These are phyloP conservation scores for Cucurbitaria berberidis DNA, from an alignment of 2,329 filamentous ascomycete genomes.

Conservation along the genomic window DNA sequence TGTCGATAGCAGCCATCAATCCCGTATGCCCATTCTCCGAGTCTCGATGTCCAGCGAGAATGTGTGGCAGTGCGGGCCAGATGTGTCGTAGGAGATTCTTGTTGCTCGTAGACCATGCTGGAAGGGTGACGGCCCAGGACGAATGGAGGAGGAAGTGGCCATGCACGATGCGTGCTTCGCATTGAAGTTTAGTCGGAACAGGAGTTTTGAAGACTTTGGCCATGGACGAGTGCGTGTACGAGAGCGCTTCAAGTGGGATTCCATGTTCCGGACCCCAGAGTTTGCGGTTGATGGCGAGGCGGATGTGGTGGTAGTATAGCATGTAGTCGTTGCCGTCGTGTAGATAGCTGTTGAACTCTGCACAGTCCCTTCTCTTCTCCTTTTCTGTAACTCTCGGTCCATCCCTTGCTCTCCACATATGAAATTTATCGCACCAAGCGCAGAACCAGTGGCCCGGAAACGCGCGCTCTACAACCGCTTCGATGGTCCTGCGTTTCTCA, in stretches of 20 bases:
- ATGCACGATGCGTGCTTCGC: slow-evolving; percentile 20
- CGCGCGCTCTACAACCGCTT: slow-evolving; percentile 39
- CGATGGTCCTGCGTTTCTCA: slow-evolving; percentile 30
- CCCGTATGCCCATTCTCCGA: slow-evolving; percentile 29
- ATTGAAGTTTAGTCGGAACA: slow-evolving; percentile 14
- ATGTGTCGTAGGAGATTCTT: slow-evolving; percentile 20
- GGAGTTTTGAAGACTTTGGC: slow-evolving; percentile 22
- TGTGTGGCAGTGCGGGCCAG: slow-evolving; percentile 31
- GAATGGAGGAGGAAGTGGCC: slow-evolving; percentile 28
- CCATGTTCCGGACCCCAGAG: slow-evolving; percentile 31
- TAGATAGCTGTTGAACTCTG: slow-evolving; percentile 37
- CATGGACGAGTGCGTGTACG: slow-evolving; percentile 10
- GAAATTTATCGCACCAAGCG: slow-evolving; percentile 44
- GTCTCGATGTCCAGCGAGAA: slow-evolving; percentile 34
- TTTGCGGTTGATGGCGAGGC: slow-evolving; percentile 31
- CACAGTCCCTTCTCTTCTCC: slow-evolving; percentile 22
- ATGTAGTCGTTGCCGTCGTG: slow-evolving; percentile 22
- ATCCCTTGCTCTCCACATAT: slow-evolving; percentile 20
- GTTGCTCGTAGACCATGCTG: slow-evolving; percentile 10
- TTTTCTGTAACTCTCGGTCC: slow-evolving; percentile 10
- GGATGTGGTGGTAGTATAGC: slow-evolving; percentile 38
- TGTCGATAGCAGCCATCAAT: slow-evolving; percentile 27
- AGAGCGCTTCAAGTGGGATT: slow-evolving; percentile 26
- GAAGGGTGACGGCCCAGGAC: slow-evolving; percentile 23
- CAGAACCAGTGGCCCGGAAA: slow-evolving; percentile 44